Evolutionary conservation across 176 grass and related monocot species (phyloP), one percentile per base, ranked within the genome.

Genomic region (Eleusine indica): DNA sequence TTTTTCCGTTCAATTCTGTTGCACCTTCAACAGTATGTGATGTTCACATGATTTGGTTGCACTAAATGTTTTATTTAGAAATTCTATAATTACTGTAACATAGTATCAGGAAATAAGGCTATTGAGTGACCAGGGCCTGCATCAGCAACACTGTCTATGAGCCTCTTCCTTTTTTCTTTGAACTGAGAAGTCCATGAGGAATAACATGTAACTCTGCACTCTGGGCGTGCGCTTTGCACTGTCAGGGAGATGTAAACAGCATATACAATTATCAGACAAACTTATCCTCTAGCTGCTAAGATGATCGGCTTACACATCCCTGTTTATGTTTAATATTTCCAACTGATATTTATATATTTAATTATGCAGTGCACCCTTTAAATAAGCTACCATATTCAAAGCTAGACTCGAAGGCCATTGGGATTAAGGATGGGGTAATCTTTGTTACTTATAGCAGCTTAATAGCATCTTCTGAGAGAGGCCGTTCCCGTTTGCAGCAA

Each of bases 351-450:
- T 85, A 62, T 77, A 75, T 71, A 78, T 75, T 66, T 91, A 18
- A n/a, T 88, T 80, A 78, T 94, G 91, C 89, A 99, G 96, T 99
- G 71, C 96, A 99, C 86, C 85, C 96, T 76, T 92, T 99, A 83
- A 99, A 99, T 91, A 99, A 99, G 83, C 76, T 99, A 88, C 85
- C 96, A 13, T 99, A 99, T 86, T 91, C 96, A 61, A 99, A 99
- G 78, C 90, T 99, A 69, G 96, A 99, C 82, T 99, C 93, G n/a
- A 99, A 99, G 84, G 96, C 93, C 67, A 87, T 94, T 74, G 96
- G 96, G 58, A 94, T 99, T 84, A 99, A 92, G 86, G 77, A 89
- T 90, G 96, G 96, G 42, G 93, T 99, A 43, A 87, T 99, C 82
- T 99, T 99, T 88, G 91, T 96, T 73, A 99, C 96, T 70, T 99